Evolutionary conservation across 495 filamentous ascomycete species (phyloP).

Genomic region (Talaromyces stipitatus): DNA sequence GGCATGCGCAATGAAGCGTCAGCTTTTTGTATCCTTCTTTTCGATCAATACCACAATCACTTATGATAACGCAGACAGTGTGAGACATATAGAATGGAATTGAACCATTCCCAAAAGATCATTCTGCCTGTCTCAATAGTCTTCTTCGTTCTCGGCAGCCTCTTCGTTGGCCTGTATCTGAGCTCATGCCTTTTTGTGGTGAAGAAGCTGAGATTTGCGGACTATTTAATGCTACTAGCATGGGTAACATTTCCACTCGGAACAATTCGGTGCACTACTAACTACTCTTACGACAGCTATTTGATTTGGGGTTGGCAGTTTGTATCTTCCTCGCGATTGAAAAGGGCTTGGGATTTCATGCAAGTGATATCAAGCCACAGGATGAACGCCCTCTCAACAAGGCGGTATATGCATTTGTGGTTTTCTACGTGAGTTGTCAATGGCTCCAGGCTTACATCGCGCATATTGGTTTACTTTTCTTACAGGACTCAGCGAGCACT

Average conservation of each 20-base stretch:
- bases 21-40: background rate
- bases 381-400: background rate
- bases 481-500: conserved; percentile 73
- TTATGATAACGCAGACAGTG: background rate
- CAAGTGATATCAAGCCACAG: background rate
- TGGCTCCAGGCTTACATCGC: background rate
- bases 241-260: background rate
- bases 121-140: background rate
- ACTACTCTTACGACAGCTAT: background rate
- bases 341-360: background rate
- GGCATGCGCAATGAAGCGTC: background rate
- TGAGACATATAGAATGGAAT: background rate
- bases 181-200: background rate
- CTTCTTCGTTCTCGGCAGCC: background rate
- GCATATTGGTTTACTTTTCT: background rate
- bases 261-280: background rate
- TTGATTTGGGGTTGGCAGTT: background rate
- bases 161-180: background rate
- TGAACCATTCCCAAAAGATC: background rate
- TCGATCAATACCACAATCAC: background rate
- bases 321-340: background rate
- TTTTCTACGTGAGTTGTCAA: background rate
- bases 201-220: background rate
- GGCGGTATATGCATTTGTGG: background rate
- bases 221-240: background rate